Base-by-base conservation (phyloP, 164 flowering plant species). In the Stephania japonica region DNA sequence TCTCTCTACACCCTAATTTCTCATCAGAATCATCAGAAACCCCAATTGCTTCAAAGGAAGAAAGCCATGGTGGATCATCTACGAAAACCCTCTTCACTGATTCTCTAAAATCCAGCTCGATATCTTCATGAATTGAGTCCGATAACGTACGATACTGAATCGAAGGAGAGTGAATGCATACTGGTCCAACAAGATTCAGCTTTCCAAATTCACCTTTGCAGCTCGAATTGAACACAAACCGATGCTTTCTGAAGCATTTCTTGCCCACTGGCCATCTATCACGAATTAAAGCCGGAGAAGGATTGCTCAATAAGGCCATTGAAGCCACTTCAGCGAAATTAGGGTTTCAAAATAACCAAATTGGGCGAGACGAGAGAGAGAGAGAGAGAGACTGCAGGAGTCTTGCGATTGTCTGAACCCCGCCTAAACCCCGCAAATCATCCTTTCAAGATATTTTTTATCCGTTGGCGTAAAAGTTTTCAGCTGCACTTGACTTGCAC, bases 31-130 rank as follows among this genome's bases (percentile, higher is more conserved):
- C 83, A 26, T 75, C 79, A 68, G 84, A 66, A 65, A 67, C 68
- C n/a, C 65, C 23, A 27, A 24, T 72, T 67, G 79, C 65, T 50
- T 83, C 77, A 23, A 86, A 65, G 3, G 82, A 38, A 27, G 88
- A 80, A 53, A 88, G 72, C 97, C 98, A 91, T 38, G 97, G 91
- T 19, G 93, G 92, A 78, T 91, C 91, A 27, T 86, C 88, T 14
- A 81, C 76, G 72, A 87, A 86, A 2, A 90, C 69, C 59, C 90
- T 82, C 16, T 75, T 62, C 1, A 62, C 16, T 19, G 82, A 75
- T 32, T 84, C 86, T 49, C 53, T 61, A 3, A 71, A 27, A 24
- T 44, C 25, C 66, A 44, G 78, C 2, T 76, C 32, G 71, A 62
- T 25, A 71, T 76, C 79, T 11, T 82, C 83, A 8, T 85, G 81